These are phyloP conservation scores for Didymosphaeria variabile DNA, from an alignment of 2,329 filamentous ascomycete genomes.

Conservation along the genomic window DNA sequence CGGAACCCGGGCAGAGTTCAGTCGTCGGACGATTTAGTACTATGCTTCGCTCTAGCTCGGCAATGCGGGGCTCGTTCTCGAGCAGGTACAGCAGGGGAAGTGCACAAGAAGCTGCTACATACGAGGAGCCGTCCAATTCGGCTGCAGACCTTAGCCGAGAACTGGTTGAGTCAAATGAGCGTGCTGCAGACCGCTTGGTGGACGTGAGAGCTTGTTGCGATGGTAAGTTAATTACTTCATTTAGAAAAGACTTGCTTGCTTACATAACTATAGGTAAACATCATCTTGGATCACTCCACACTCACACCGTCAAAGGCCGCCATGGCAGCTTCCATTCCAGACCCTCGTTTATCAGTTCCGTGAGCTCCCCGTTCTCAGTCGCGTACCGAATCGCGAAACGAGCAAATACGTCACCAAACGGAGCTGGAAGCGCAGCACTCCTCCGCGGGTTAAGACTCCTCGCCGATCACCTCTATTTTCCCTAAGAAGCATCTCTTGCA, in stretches of 20 bases:
- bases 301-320: slow-evolving; percentile 42
- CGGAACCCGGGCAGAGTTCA: slow-evolving; percentile 52
- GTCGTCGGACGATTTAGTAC: slow-evolving; percentile 56
- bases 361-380: slow-evolving; percentile 49
- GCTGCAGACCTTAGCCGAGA: slow-evolving; percentile 81
- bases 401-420: slow-evolving; percentile 32
- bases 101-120: slow-evolving; percentile 44
- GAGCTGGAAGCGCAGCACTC: slow-evolving; percentile 39
- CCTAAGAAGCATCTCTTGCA: slow-evolving; percentile 21
- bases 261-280: slow-evolving; percentile 54
- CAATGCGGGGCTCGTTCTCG: slow-evolving; percentile 60
- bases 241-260: slow-evolving; percentile 16
- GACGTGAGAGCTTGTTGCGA: slow-evolving; percentile 98
- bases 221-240: slow-evolving; percentile 69
- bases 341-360: slow-evolving; percentile 42
- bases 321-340: slow-evolving; percentile 39
- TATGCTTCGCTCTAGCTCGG: slow-evolving; percentile 55
- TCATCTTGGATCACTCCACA: slow-evolving; percentile 58
- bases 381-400: slow-evolving; percentile 33
- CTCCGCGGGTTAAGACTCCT: slow-evolving; percentile 36
- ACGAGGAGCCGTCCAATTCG: slow-evolving; percentile 69
- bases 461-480: slow-evolving; percentile 17
- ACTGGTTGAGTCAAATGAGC: slow-evolving; percentile 79
- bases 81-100: slow-evolving; percentile 56
- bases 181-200: slow-evolving; percentile 81